These are phyloP conservation scores for Tricholoma saponaceum DNA, from an alignment of 768 basidiomycete genomes.

Conservation along the genomic window DNA sequence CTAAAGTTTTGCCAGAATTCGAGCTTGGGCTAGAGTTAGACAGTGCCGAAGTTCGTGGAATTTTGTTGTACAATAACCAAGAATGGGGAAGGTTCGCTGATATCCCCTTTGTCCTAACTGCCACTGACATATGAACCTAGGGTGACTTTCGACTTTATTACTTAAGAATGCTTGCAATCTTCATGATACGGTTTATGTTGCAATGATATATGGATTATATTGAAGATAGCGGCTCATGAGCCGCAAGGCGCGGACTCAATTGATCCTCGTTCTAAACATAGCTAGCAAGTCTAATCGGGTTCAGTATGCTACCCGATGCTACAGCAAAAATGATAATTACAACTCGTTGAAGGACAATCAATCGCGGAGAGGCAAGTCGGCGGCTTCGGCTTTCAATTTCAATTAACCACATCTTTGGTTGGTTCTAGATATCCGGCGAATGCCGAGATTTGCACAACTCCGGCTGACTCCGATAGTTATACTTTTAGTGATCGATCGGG, in stretches of 20 bases:
- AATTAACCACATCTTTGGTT: neutral
- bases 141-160: conserved; percentile 47
- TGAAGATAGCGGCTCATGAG: neutral
- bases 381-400: neutral
- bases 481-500: conserved; percentile 22
- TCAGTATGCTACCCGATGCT: neutral
- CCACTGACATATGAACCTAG: conserved; percentile 20
- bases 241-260: neutral
- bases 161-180: conserved; percentile 16
- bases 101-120: conserved; percentile 9
- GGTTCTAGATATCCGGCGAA: conserved; percentile 21
- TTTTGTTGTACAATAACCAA: conserved; percentile 66
- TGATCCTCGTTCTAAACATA: neutral
- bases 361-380: neutral
- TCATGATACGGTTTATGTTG: neutral
- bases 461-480: conserved; percentile 10
- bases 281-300: neutral
- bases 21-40: conserved; percentile 82
- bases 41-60: conserved; percentile 83
- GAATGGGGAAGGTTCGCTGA: conserved; percentile 75
- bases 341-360: too few species aligned
- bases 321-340: neutral
- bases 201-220: neutral
- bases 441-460: conserved; percentile 21
- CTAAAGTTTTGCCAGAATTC: conserved; percentile 50